phyloP scores from a whole-genome alignment of 306 rosid species.

The Vigna unguiculata region DNA sequence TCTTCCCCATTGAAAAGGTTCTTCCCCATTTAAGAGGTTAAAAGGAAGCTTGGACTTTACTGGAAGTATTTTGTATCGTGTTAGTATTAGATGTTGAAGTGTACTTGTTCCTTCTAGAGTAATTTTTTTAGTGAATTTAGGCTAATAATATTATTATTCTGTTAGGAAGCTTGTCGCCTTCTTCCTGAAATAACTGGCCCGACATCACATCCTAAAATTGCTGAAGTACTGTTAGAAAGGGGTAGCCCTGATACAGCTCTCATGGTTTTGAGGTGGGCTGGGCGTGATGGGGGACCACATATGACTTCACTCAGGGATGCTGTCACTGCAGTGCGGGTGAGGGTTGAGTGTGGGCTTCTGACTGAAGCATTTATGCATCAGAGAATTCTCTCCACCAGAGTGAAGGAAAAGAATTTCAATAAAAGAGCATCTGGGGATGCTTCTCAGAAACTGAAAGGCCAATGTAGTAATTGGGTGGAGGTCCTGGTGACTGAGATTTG shows the following conservation, averaged over 20 bases:
- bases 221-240: conserved; percentile 93
- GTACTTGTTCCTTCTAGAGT: conserved; percentile 23
- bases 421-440: conserved; percentile 54
- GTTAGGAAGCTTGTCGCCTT: conserved; percentile 87
- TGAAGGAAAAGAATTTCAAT: conserved; percentile 66
- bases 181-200: conserved; percentile 94
- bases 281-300: conserved; percentile 73
- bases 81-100: not conserved
- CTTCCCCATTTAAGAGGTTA: conserved; percentile 14
- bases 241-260: conserved; percentile 88
- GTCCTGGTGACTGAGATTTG: conserved; percentile 91
- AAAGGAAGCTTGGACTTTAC: conserved; percentile 1
- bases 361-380: conserved; percentile 95
- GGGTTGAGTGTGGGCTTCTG: conserved; percentile 95
- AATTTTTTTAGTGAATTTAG: conserved; percentile 17
- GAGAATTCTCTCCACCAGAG: conserved; percentile 75
- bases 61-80: conserved; percentile 10
- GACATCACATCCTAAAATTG: conserved; percentile 87
- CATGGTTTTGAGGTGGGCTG: conserved; percentile 93
- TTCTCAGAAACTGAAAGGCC: conserved; percentile 53
- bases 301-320: conserved; percentile 84
- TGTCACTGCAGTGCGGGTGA: conserved; percentile 92
- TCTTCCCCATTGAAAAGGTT: no score
- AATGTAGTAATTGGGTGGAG: conserved; percentile 66
- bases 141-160: conserved; percentile 48